Conservation (phyloP, 2,329 filamentous ascomycete species). For the Scytalidium sp. region DNA sequence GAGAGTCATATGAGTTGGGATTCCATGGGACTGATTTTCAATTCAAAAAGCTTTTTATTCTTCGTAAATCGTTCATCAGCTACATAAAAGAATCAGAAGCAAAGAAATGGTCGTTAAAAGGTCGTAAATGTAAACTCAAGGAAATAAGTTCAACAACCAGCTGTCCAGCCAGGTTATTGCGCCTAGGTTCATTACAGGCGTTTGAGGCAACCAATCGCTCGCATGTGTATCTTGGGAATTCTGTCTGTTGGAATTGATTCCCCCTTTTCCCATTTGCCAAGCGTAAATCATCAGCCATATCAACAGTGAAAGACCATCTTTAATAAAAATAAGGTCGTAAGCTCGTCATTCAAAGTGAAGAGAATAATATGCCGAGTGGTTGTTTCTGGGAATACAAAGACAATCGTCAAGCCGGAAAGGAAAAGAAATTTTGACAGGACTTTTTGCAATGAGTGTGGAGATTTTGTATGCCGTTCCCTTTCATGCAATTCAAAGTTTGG, state of each 20-base stretch:
- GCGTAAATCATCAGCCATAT: constrained; percentile 44
- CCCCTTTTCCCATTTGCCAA: constrained; percentile 32
- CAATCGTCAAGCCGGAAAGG: constrained; percentile 21
- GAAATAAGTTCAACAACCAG: constrained; percentile 10
- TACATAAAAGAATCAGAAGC: constrained; percentile 37
- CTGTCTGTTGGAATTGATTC: constrained; percentile 19
- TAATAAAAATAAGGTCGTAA: constrained; percentile 37
- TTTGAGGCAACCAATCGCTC: constrained; percentile 16
- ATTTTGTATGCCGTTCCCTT: constrained; percentile 11
- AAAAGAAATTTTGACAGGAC: constrained; percentile 20
- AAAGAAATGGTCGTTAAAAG: constrained; percentile 33
- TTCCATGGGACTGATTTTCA: constrained; percentile 18
- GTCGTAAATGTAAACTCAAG: constrained; percentile 32
- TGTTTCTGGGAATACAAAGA: constrained; percentile 37
- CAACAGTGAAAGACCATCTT: constrained; percentile 31
- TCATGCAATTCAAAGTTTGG: constrained; percentile 1
- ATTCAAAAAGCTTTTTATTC: constrained; percentile 38
- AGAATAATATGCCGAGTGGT: constrained; percentile 33
- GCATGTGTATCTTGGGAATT: constrained; percentile 27
- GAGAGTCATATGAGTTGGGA: constrained; percentile 11
- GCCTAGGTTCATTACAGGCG: constrained; percentile 28
- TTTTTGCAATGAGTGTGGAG: constrained; percentile 26
- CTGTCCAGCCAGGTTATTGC: constrained; percentile 9
- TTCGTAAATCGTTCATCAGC: constrained; percentile 37
- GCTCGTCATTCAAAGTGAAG: constrained; percentile 32